phyloP scores from a whole-genome alignment of 2,329 filamentous ascomycete genomes.

The Fusarium proliferatum region DNA sequence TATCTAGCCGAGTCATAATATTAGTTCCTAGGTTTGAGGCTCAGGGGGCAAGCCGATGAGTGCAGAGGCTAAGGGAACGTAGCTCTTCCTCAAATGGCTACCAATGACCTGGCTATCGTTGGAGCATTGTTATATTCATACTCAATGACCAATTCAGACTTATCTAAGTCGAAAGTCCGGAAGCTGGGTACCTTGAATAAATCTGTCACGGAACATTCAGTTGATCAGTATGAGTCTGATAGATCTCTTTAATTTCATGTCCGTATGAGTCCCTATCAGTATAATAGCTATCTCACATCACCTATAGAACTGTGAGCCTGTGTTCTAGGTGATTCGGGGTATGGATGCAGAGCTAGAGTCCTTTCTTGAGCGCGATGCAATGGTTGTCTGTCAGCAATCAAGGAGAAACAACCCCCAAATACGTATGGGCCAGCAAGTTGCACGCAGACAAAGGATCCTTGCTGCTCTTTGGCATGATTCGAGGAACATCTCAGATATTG shows the following conservation, averaged over 20 bases:
- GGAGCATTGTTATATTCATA: accelerated
- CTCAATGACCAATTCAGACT: accelerated
- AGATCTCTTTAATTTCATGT: accelerated
- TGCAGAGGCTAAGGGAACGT: background rate
- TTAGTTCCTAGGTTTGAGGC: background rate
- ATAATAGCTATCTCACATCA: background rate
- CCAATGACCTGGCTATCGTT: accelerated
- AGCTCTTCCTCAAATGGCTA: accelerated
- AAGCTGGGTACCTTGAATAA: background rate
- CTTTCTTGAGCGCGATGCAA: background rate
- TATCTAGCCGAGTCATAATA: accelerated
- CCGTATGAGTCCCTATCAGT: accelerated
- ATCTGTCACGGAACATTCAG: background rate
- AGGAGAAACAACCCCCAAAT: background rate
- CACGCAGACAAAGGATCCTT: too few species aligned
- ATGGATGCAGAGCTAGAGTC: background rate
- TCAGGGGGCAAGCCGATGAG: background rate
- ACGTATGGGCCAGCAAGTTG: accelerated
- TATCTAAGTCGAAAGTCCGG: accelerated
- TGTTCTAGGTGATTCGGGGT: background rate
- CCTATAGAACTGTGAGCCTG: accelerated
- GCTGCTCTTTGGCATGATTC: background rate
- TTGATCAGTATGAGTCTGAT: accelerated
- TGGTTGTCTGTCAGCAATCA: too few species aligned
- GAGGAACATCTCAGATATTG: background rate